Base-by-base conservation (phyloP, 2,329 filamentous ascomycete species). In the Fusarium avenaceum region DNA sequence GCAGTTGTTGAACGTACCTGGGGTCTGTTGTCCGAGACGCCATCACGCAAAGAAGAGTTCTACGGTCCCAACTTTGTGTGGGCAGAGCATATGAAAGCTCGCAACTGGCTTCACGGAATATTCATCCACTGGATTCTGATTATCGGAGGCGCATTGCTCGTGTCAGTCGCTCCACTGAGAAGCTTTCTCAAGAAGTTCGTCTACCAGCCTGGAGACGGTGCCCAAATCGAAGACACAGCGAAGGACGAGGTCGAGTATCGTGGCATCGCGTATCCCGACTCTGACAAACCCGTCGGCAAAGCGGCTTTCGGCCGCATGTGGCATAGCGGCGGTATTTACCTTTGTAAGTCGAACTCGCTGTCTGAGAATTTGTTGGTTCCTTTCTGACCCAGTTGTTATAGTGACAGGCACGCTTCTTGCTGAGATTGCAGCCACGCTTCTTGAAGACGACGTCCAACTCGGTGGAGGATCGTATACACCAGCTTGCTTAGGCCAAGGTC, bases 401-500 rank as follows among this genome's bases (percentile, higher is more conserved):
- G 88, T 92, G 51, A 93, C 91, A 6, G 92, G 85, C 1, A 74
- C 89, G 19, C 82, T 90, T 28, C 74, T 92, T 15, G 84, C 85
- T 3, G 84, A 93, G 71, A 91, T 86, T 14, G 91, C 90, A 6
- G 79, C 86, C 39, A 88, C 88, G 0, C 80, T 94, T 32, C 79
- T 93, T 17, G 83, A 90, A 59, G 89, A 91, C 39, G 84, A 89
- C 15, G 79, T 87, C 14, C 77, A 83, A 35, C 79, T 92, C 14
- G 83, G 82, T 2, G 91, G 91, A 19, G 92, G 91, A 4, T 80
- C 93, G 24, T 87, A 92, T 65, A 94, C 92, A 2, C 89, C 92
- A 1, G 90, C 91, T 1, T 91, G 87, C 54, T 80, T 94, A 4
- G 92, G 92, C 1, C 87, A 90, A 69, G 80, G 83, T 11, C 91